phyloP scores from a whole-genome alignment of 163 green algal species.

The Trebouxia gelatinosa region DNA sequence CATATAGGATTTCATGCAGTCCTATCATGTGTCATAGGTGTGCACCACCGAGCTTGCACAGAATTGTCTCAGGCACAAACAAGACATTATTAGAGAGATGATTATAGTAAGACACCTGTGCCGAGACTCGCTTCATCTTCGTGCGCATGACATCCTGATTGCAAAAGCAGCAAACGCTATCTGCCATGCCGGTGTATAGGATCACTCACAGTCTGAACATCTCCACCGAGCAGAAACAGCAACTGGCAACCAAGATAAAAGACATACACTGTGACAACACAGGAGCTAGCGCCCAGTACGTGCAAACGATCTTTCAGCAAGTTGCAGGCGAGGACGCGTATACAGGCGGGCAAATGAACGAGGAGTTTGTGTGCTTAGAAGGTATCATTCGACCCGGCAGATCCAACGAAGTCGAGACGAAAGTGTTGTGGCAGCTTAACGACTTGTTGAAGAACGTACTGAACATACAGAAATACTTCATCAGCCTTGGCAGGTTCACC shows the following conservation, averaged over 20 bases:
- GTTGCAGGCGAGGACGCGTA: neutral
- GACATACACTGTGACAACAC: slow-evolving; percentile 22
- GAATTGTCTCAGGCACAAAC: too few relatives aligned
- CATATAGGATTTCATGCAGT: too few relatives aligned
- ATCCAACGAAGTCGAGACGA: neutral
- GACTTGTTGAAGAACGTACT: neutral
- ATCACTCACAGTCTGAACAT: neutral
- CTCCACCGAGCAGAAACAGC: slow-evolving; percentile 6
- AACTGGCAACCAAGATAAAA: neutral
- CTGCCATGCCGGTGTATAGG: slow-evolving; percentile 22
- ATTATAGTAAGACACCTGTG: too few relatives aligned
- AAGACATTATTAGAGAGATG: too few relatives aligned
- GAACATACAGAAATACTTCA: neutral
- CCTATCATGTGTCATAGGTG: too few relatives aligned
- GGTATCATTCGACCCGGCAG: slow-evolving; percentile 3
- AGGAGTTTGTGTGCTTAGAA: neutral
- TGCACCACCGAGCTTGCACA: too few relatives aligned
- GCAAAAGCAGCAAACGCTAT: too few relatives aligned
- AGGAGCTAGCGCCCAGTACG: neutral
- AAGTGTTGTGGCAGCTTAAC: slow-evolving; percentile 9
- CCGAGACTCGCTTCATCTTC: too few relatives aligned
- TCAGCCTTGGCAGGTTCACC: slow-evolving; percentile 9
- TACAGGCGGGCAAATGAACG: slow-evolving; percentile 3
- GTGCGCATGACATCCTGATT: too few relatives aligned
- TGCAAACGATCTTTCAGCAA: slow-evolving; percentile 1